These are phyloP conservation scores for Backusella psychrophila DNA, from an alignment of 192 early-diverging fungal species.

Conservation along the genomic window DNA sequence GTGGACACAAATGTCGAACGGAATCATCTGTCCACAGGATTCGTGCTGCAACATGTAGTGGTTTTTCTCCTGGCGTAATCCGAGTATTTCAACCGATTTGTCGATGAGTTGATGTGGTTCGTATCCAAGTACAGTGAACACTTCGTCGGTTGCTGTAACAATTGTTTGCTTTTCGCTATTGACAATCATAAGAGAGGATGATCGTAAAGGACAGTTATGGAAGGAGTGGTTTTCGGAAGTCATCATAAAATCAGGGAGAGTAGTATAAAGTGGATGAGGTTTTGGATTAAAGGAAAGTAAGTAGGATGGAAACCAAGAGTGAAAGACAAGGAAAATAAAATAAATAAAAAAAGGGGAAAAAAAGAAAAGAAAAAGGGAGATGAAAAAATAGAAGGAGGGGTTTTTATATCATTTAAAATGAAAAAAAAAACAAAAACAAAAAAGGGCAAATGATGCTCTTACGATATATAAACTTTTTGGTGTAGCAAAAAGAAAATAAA, in stretches of 20 bases:
- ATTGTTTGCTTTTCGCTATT: conserved; percentile 17
- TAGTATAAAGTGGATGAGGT: neutral
- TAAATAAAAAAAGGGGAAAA: neutral
- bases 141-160: conserved; percentile 24
- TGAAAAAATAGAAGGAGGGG: neutral
- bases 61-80: neutral
- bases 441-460: neutral
- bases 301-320: neutral
- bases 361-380: neutral
- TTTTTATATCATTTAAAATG: conserved; percentile 5
- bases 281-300: neutral
- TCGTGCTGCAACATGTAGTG: conserved; percentile 3
- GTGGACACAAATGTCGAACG: conserved; percentile 18
- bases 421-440: neutral
- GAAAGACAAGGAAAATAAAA: neutral
- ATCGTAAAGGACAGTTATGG: conserved; percentile 24
- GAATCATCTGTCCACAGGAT: conserved; percentile 3
- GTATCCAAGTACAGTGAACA: conserved; percentile 21
- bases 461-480: neutral
- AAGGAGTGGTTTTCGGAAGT: conserved; percentile 5
- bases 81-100: neutral
- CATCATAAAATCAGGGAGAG: neutral
- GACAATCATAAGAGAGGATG: conserved; percentile 22
- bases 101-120: conserved; percentile 3
- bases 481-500: neutral